Base-by-base conservation (phyloP, 805 yeast species). In the Candida germanica region DNA sequence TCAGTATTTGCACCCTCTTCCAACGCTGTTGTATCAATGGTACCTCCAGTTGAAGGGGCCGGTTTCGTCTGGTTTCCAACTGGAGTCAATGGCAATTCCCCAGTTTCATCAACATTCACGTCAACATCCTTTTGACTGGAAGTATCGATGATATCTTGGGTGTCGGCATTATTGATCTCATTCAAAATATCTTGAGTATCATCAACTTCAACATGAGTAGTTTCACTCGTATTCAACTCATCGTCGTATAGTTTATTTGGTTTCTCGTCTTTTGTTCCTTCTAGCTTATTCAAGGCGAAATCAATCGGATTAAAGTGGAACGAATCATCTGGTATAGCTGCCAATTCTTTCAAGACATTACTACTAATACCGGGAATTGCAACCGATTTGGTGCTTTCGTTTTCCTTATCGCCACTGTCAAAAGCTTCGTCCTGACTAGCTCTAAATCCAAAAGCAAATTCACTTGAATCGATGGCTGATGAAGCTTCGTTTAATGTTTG, bases 291-390 rank as follows among this genome's bases (percentile, higher is more conserved):
- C 47, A 89, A 65, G 0, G 98, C 88, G 31, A 79, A 77, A 34
- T 70, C 73, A 10, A 88, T 66, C 0, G 95, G 96, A 12, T 72
- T 77, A 19, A 71, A 75, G 26, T 64, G 69, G 27, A 74, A 64
- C 0, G 80, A 70, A 31, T 83, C 88, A 55, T 91, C 96, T 0
- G 96, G 91, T 33, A 89, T 78, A 5, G 84, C 83, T 1, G 94
- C 94, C 31, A 88, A 69, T 50, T 81, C 87, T 27, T 65, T 63
- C 31, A 68, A 52, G 4, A 64, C 66, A 42, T 51, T 56, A 36
- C 51, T 63, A 46, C 68, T 65, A 13, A 68, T 66, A 2, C 73
- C 73, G 1, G 83, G 83, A 30, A 84, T 79, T 2, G 79, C 82
- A 3, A 71, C 74, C 2, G 68, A 61, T 24, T 26, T 37, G 15